These are phyloP conservation scores for thale cress (Arabidopsis thaliana) DNA, from an alignment of 345 rosid species.

Conservation along the genomic window DNA sequence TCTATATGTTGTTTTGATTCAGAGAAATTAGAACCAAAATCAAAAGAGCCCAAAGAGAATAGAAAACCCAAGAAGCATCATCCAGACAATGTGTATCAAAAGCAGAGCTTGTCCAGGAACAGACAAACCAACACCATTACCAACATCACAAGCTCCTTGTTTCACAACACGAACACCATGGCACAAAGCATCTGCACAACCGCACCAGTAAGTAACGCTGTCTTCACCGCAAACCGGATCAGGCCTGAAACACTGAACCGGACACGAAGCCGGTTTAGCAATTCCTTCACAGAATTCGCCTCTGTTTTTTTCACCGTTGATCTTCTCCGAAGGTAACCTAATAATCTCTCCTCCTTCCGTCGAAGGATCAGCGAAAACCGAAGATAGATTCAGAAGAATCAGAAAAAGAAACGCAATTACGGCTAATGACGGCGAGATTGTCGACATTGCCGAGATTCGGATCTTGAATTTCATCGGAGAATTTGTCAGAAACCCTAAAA, in stretches of 20 bases:
- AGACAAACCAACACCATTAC: conserved; percentile 70
- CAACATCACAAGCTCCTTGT: conserved; percentile 76
- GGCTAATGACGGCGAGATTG: conserved; percentile 34
- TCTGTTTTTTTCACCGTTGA: conserved; percentile 17
- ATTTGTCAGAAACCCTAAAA: conserved; percentile 19
- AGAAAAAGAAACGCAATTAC: conserved; percentile 13
- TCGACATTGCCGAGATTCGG: conserved; percentile 41
- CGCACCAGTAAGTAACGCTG: conserved; percentile 97
- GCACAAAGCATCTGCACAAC: conserved; percentile 83
- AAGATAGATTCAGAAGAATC: conserved; percentile 9
- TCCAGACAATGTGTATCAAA: conserved; percentile 90
- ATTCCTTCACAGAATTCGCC: conserved; percentile 39
- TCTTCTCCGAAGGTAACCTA: conserved; percentile 46
- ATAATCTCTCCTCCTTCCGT: conserved; percentile 36
- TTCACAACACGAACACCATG: conserved; percentile 67
- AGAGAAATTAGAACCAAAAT: neutral
- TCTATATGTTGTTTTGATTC: neutral
- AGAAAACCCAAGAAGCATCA: conserved; percentile 82
- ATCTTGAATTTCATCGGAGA: conserved; percentile 21
- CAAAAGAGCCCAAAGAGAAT: conserved; percentile 80
- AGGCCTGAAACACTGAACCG: conserved; percentile 78
- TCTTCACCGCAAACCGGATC: conserved; percentile 92
- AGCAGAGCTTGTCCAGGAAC: conserved; percentile 90
- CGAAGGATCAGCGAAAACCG: conserved; percentile 10
- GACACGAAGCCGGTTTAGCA: conserved; percentile 61